Conservation (phyloP, 176 grass and related monocot species). For the Zoysia pacifica region DNA sequence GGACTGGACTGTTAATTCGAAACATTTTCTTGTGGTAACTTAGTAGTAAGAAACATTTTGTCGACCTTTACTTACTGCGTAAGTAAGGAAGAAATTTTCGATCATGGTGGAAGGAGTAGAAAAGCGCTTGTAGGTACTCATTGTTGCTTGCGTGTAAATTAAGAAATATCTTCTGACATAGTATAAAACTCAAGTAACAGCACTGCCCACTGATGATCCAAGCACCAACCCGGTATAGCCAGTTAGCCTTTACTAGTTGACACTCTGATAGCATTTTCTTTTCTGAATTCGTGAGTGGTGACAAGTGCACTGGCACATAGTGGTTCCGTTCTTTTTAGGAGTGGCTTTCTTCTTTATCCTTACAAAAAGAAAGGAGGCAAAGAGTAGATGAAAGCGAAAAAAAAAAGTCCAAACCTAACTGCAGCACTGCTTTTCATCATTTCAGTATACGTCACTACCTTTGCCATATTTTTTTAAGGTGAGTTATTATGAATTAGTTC, state of each 20-base stretch:
- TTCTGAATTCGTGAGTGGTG: not conserved
- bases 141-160: not conserved
- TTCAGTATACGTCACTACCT: no score
- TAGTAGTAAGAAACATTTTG: not conserved
- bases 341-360: not conserved
- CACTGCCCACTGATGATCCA: not conserved
- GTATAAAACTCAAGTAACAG: not conserved
- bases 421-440: conserved; percentile 19
- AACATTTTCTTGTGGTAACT: not conserved
- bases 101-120: not conserved
- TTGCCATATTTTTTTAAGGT: no score
- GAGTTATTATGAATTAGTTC: no score
- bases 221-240: not conserved
- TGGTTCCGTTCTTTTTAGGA: not conserved
- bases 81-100: not conserved
- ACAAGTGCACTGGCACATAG: not conserved
- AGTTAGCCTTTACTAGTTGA: not conserved
- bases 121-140: not conserved
- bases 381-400: not conserved
- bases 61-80: not conserved
- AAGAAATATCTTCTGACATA: not conserved
- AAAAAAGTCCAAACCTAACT: conserved; percentile 1
- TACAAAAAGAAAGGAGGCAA: not conserved
- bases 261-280: not conserved
- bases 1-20: not conserved